Conservation (phyloP, 2,329 filamentous ascomycete species). For the Cadophora malorum region DNA sequence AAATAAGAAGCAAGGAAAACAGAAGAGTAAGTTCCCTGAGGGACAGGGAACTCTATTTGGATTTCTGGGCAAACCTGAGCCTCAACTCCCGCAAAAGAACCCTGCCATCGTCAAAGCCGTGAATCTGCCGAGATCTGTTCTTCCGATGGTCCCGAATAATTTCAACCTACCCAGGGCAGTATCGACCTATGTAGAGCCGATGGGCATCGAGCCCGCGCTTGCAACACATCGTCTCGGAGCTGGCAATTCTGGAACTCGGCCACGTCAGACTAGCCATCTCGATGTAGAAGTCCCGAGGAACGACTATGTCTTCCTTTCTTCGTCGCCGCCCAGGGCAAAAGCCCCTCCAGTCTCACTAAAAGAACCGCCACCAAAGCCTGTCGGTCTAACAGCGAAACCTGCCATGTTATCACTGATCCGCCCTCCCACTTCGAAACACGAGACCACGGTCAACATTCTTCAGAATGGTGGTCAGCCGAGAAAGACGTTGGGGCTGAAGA, state of each 20-base stretch:
- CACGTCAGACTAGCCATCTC: constrained; percentile 28
- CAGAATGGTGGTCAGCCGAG: constrained; percentile 40
- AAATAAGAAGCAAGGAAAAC: constrained; percentile 23
- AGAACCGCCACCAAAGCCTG: constrained; percentile 19
- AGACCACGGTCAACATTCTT: constrained; percentile 38
- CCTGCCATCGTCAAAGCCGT: not conserved
- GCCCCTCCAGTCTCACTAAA: constrained; percentile 20
- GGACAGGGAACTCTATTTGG: constrained; percentile 40
- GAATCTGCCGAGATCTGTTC: not conserved
- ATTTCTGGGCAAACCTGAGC: constrained; percentile 40
- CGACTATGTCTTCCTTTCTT: constrained; percentile 44
- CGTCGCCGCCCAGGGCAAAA: constrained; percentile 40
- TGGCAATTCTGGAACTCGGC: constrained; percentile 32
- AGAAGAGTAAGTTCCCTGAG: constrained; percentile 28
- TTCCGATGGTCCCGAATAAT: not conserved
- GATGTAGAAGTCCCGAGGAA: constrained; percentile 29
- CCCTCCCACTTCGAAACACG: constrained; percentile 36
- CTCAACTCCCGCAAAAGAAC: constrained; percentile 8
- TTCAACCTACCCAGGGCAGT: constrained; percentile 27
- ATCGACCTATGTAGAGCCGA: not conserved
- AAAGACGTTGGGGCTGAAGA: constrained; percentile 56
- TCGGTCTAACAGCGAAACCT: constrained; percentile 32
- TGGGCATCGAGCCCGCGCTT: constrained; percentile 34
- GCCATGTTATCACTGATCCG: constrained; percentile 38
- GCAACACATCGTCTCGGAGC: constrained; percentile 36